Evolutionary conservation across 1,139 yeast genomes (phyloP), one percentile per base, ranked within the genome.

Genomic region (Geotrichum histeridarum): DNA sequence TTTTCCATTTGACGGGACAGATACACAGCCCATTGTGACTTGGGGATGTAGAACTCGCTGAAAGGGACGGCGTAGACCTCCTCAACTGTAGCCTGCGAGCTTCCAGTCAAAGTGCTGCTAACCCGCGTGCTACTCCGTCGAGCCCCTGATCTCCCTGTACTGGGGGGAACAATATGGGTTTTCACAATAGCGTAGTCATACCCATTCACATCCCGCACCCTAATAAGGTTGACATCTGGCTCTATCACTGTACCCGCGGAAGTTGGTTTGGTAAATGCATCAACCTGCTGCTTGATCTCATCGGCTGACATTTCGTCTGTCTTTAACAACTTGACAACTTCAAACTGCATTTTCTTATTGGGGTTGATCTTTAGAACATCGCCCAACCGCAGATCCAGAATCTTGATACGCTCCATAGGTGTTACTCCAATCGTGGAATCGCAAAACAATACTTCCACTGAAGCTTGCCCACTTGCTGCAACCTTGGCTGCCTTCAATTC

Each of bases 11-110:
- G 14, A 6, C 50, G 44, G 4, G 44, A 47, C 36, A 62, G 53
- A 45, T 60, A 63, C 9, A 46, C 53, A 17, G 57, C 48, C 61
- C 62, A 60, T 42, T 53, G 56, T 14, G 55, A 45, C n/a, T 52
- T 48, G 2, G 60, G 59, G 59, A 63, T 53, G 42, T 62, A 63
- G 8, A 63, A 50, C 15, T 56, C 54, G 11, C 51, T 43, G 0
- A 63, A 37, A 4, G 63, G 54, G 11, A 57, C 64, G 0, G 44
- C 53, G 27, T 42, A 37, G 14, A 36, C 22, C 12, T 22, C 36
- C 22, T 35, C 45, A 17, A 11, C 22, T 8, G 35, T 12, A 8
- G 31, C 47, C 33, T 46, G 48, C 9, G 47, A 33, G 18, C 43
- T 41, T 11, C 38, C 37, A 5, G 50, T 37, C 7, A 43, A 31